These are phyloP conservation scores for Irpex sp. DNA, from an alignment of 1,284 basidiomycete species.

Conservation along the genomic window DNA sequence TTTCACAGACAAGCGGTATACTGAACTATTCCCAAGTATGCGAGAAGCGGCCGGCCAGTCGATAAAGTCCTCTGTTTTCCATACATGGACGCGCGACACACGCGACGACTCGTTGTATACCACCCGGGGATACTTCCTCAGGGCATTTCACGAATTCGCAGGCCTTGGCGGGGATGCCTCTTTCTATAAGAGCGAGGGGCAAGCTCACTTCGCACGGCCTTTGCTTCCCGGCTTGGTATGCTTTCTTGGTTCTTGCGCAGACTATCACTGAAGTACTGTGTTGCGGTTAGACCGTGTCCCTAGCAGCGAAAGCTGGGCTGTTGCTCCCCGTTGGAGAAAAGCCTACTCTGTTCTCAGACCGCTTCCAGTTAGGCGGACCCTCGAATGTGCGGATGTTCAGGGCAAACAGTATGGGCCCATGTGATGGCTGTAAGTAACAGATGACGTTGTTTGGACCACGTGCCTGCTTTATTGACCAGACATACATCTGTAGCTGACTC, in stretches of 20 bases:
- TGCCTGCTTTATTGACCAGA: neutral
- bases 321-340: conserved; percentile 41
- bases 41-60: conserved; percentile 78
- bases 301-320: conserved; percentile 61
- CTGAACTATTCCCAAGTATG: conserved; percentile 47
- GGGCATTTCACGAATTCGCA: conserved; percentile 72
- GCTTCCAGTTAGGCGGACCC: conserved; percentile 93
- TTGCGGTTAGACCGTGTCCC: conserved; percentile 51
- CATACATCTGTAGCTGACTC: conserved; percentile 56
- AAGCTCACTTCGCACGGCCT: conserved; percentile 62
- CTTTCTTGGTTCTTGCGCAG: conserved; percentile 11
- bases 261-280: conserved; percentile 3
- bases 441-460: neutral
- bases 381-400: conserved; percentile 87
- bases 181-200: conserved; percentile 72
- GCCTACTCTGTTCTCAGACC: conserved; percentile 69
- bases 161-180: conserved; percentile 72
- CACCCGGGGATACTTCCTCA: conserved; percentile 61
- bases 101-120: conserved; percentile 72
- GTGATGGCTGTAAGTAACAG: conserved; percentile 64
- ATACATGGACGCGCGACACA: conserved; percentile 77
- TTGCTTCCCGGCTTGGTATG: conserved; percentile 55
- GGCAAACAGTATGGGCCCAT: conserved; percentile 81
- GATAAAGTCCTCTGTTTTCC: conserved; percentile 82
- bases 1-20: neutral